phyloP scores from a whole-genome alignment of 352 stramenopile species.

The Phytophthora uliginosa region DNA sequence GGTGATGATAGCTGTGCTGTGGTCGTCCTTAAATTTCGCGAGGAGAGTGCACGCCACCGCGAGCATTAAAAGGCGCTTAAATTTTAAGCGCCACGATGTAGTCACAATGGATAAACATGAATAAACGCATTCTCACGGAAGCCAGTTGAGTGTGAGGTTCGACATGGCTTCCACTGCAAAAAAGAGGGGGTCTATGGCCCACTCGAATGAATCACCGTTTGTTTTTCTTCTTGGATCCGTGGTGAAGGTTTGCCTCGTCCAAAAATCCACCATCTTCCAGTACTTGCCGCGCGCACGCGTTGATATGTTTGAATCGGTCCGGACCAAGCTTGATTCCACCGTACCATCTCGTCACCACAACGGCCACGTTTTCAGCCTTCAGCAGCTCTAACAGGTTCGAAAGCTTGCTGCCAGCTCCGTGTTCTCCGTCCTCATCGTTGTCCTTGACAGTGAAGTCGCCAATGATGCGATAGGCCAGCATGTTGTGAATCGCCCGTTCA shows the following conservation, averaged over 20 bases:
- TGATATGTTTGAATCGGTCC: constrained; percentile 92
- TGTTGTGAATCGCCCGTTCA: constrained; percentile 89
- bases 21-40: neutral
- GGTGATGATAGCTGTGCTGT: neutral
- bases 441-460: constrained; percentile 81
- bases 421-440: constrained; percentile 90
- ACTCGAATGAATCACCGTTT: constrained; percentile 42
- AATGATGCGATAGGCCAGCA: constrained; percentile 89
- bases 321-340: constrained; percentile 85
- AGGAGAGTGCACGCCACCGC: neutral
- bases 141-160: neutral
- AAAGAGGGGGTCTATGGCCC: neutral
- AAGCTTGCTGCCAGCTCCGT: constrained; percentile 84
- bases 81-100: neutral
- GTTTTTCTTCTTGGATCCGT: constrained; percentile 59
- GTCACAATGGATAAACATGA: constrained; percentile 1
- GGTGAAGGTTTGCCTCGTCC: constrained; percentile 24
- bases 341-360: constrained; percentile 90
- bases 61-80: no score
- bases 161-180: neutral
- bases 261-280: constrained; percentile 83
- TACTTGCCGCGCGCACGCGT: constrained; percentile 71
- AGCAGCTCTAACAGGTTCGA: constrained; percentile 86
- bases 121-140: neutral
- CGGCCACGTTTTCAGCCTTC: constrained; percentile 82